Base-by-base conservation (phyloP, 2,329 filamentous ascomycete species). In the Hawksworthiomyces lignivorus region DNA sequence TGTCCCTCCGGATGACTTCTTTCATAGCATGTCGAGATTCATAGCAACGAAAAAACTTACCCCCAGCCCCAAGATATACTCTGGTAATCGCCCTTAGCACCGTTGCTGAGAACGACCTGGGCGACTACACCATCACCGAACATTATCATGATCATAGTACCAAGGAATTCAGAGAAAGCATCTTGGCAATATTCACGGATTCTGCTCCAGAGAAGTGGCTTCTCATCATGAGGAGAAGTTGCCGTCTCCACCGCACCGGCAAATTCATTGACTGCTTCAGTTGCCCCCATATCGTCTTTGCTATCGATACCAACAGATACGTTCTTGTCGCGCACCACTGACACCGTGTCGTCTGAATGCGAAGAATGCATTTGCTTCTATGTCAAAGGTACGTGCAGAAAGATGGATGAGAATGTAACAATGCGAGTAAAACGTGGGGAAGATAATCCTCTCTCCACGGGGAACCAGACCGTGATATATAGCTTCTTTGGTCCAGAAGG, bases 61-160 rank as follows among this genome's bases (percentile, higher is more conserved):
- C 66, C 68, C 66, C 66, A 72, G 27, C 67, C 67, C 65, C 68
- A 70, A 4, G 64, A 67, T 43, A 72, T 70, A 44, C 65, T 69
- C 52, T 69, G 63, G 47, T 70, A 71, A 45, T 66, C 56, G 31
- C 73, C 73, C 52, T 70, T 73, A 12, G 54, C 54, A 20, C 54
- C 57, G 4, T 57, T 58, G 44, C 75, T 80, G 11, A 86, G 67
- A 0, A 77, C 62, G 1, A 84, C 80, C 57, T 86, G 82, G 4
- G 82, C 82, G 17, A 85, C 77, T 41, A 77, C 76, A n/a, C 79
- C 81, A 47, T 85, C 75, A 4, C 82, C 82, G 52, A 86, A 86
- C 30, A 85, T 61, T 45, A 86, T 66, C 48, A 86, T 59, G 41
- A 82, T 70, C 63, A 86, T 79, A 11, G 76, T 80, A 7, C 80